Evolutionary conservation across 192 early-diverging fungal species (phyloP), one percentile per base, ranked within the genome.

Genomic region (Backusella westeae): DNA sequence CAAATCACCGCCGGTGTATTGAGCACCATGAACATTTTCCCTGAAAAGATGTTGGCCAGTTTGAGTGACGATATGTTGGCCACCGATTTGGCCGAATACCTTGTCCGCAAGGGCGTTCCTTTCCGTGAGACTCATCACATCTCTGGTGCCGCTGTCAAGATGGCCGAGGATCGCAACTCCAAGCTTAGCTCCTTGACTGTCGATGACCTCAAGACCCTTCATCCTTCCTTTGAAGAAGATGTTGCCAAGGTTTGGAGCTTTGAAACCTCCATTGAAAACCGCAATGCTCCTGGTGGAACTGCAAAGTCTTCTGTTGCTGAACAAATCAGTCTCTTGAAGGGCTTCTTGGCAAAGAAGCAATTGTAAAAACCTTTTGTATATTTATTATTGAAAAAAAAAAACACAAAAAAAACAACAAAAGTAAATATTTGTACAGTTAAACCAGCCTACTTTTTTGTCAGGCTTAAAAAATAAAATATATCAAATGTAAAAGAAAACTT

Each of bases 51-150:
- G 97, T 77, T 84, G 82, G 82, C 85, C 23, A 89, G 86, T 42
- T 87, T 99, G 76, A 95, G 92, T 38, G 87, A 85, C 17, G 97
- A 98, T 80, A 97, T 99, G 96, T 89, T 99, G 72, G 98, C 98
- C 2, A 99, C 98, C 0, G 98, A 99, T 83, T 83, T 99, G 14
- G 98, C 98, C 56, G 98, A 99, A 83, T 99, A 99, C 80, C 87
- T 99, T 29, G 98, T 99, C 67, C 93, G 98, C 71, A 98, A 98
- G 87, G 95, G 95, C 35, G 93, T 99, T 67, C 98, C 98, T 8
- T 99, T 99, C 94, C 94, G 98, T 79, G 94, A 97, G 80, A 99
- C 98, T 2, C 98, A 99, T 83, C 96, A 99, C 84, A 95, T 99
- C 76, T 95, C 98, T 65, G 98, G 98, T 19, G 93, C 90, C 6